Base-by-base conservation (phyloP, 2,329 filamentous ascomycete species). In the Fusarium buharicum region DNA sequence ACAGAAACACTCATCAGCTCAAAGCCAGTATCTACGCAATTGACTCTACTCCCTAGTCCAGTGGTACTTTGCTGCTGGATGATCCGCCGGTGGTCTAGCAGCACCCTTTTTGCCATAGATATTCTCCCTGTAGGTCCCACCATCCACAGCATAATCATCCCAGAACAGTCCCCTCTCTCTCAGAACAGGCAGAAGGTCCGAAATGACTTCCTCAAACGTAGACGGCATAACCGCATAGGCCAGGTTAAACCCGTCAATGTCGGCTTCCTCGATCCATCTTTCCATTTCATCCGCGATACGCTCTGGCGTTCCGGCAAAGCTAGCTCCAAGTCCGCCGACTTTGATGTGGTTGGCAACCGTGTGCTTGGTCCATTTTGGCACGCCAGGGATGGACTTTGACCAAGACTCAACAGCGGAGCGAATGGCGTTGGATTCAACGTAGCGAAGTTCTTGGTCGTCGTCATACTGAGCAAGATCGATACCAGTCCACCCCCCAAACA, bases 401-500 rank as follows among this genome's bases (percentile, higher is more conserved):
- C 84, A 84, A 2, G 77, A 82, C 55, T 86, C 81, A 2, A 86
- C 82, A 0, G 80, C 59, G 44, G 20, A 82, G 52, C 76, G 74
- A 52, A 88, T 86, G 2, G 85, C 86, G 70, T 89, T 86, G 64
- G 82, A 84, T 71, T 87, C 82, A 7, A 89, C 84, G 44, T 86
- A 77, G 39, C 86, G 75, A 53, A 90, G 71, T 70, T 90, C 87
- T 70, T 90, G 81, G 12, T 90, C 86, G 44, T 90, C 88, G 0
- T 78, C 83, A 66, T 90, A 90, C 52, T 83, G 78, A 30, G 81
- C 77, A 8, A 83, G 66, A 54, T 84, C 80, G 20, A 83, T 82
- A 1, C 82, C 90, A 0, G 89, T 91, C 89, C 89, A 92, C 0
- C 90, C 90, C 17, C 89, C 88, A 68, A 92, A 92, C 13, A 92